These are phyloP conservation scores for Mallotus repandus DNA, from an alignment of 441 rosid species.

Conservation along the genomic window DNA sequence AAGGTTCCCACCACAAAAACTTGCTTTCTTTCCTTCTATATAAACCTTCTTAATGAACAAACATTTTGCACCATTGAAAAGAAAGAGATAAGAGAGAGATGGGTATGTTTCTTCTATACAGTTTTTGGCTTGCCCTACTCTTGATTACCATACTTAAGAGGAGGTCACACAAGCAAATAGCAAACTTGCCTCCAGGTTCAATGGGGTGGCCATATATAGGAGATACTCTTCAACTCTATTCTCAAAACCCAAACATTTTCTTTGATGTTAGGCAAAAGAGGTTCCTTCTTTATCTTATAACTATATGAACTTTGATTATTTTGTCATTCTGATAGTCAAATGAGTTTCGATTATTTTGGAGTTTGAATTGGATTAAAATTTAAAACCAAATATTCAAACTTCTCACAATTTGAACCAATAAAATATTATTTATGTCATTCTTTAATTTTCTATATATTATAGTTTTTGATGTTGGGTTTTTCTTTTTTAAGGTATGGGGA, in stretches of 20 bases:
- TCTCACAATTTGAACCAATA: no score
- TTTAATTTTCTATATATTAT: no score
- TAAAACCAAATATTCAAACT: no score
- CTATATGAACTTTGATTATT: no score
- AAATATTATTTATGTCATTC: no score
- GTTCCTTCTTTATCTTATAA: constrained; percentile 23
- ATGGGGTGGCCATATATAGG: constrained; percentile 88
- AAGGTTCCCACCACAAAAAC: no score
- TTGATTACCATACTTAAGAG: background rate
- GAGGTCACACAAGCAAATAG: constrained; percentile 7
- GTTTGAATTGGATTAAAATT: no score
- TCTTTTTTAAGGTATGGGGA: constrained; percentile 61
- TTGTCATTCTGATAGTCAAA: no score
- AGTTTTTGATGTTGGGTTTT: background rate
- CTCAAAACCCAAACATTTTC: constrained; percentile 76
- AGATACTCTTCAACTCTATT: constrained; percentile 78
- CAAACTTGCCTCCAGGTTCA: constrained; percentile 83
- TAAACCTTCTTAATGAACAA: background rate
- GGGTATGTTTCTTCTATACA: background rate
- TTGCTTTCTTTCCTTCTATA: constrained; percentile 2
- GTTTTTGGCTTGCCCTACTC: background rate
- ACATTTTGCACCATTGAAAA: background rate
- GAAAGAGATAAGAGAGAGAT: background rate
- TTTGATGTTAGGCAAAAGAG: constrained; percentile 62
- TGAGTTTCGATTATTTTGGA: no score